phyloP scores from a whole-genome alignment of 345 rosid species.

The Murraya paniculata region DNA sequence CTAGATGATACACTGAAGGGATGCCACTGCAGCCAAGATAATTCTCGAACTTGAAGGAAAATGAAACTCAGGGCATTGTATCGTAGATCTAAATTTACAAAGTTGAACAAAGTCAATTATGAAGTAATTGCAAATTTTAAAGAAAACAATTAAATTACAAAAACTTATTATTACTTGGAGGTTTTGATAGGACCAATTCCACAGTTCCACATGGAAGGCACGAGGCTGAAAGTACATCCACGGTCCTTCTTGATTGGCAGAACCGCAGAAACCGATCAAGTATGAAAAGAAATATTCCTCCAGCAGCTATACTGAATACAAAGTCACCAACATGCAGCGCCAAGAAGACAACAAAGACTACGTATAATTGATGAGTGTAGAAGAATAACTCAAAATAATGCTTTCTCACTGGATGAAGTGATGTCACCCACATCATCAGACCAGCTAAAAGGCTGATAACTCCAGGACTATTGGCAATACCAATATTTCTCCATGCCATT shows the following conservation, averaged over 20 bases:
- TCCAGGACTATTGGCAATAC: slow-evolving; percentile 66
- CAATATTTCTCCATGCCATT: slow-evolving; percentile 52
- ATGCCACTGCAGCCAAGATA: slow-evolving; percentile 98
- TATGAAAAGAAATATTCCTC: slow-evolving; percentile 75
- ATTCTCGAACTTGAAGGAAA: slow-evolving; percentile 76
- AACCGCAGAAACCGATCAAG: slow-evolving; percentile 90
- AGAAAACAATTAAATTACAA: neutral
- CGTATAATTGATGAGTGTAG: slow-evolving; percentile 87
- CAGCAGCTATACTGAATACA: slow-evolving; percentile 67
- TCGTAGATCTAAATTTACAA: slow-evolving; percentile 41
- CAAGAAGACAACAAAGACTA: slow-evolving; percentile 71
- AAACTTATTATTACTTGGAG: slow-evolving; percentile 46
- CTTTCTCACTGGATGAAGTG: slow-evolving; percentile 63
- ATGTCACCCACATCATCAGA: slow-evolving; percentile 84
- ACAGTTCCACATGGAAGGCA: slow-evolving; percentile 80
- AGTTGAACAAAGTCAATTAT: neutral
- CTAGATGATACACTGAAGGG: slow-evolving; percentile 96
- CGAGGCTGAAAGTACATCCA: slow-evolving; percentile 65
- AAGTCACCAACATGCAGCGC: slow-evolving; percentile 83
- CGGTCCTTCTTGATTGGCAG: slow-evolving; percentile 75
- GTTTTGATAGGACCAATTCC: slow-evolving; percentile 72
- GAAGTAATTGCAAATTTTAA: neutral
- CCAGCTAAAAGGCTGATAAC: slow-evolving; percentile 80
- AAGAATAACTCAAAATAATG: slow-evolving; percentile 80
- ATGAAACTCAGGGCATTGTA: slow-evolving; percentile 88